Base-by-base conservation (phyloP, 176 grass and related monocot genomes). In the Poa annua region DNA sequence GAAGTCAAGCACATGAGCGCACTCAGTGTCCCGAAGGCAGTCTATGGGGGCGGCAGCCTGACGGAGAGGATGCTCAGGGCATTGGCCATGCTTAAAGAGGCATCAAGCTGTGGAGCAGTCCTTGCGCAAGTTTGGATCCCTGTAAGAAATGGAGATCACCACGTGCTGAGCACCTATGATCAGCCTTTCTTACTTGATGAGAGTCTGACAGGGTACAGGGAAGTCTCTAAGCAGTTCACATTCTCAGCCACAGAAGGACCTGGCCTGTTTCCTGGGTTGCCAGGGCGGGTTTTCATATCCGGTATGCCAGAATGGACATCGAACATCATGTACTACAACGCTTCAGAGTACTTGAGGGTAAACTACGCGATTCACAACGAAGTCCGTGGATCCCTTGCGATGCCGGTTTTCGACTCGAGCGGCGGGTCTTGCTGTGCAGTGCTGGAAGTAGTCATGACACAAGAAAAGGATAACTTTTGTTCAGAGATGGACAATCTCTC, bases 101-200 rank as follows among this genome's bases (percentile, higher is more conserved):
- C 55, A 16, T 90, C 74, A 75, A 57, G 17, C 48, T 35, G 67
- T 47, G 85, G 73, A 61, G 49, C 65, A 34, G 69, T 88, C 61
- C 88, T 93, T 39, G 88, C 59, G 24, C 91, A 93, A 78, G 82
- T 88, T 64, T 93, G 91, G 91, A 85, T 82, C 82, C 91, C 91
- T 24, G 72, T 90, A 35, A 88, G 66, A 26, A 82, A 74, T n/a
- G 82, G 88, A 29, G 78, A 82, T n/a, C 57, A 90, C 1, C 66
- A 59, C 21, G 59, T 93, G 6, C 74, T 93, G 53, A 90, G 81
- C 65, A 93, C 88, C 56, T 80, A 74, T 49, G 88, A 93, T n/a
- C 91, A 93, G 77, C 91, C 91, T 16, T 78, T 87, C 81, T 75
- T 93, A 64, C 76, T 86, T 51, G 91, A 88, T 66, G 49, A 86